phyloP scores from a whole-genome alignment of 2,329 filamentous ascomycete genomes.

The Hortaea werneckii region DNA sequence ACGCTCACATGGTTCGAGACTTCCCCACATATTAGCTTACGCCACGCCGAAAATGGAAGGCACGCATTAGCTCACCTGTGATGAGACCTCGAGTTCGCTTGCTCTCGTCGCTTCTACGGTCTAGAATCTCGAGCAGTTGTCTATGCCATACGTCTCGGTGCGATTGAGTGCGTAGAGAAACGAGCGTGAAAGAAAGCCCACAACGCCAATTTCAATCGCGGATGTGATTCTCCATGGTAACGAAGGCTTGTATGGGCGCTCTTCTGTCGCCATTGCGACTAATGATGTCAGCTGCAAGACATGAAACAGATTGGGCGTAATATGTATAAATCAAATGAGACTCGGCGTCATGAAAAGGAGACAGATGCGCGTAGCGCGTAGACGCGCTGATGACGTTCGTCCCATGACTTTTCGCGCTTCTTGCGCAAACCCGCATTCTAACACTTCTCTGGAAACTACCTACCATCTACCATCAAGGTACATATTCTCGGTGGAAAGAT shows the following conservation, averaged over 20 bases:
- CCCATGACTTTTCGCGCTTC: not conserved
- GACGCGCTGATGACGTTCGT: not conserved
- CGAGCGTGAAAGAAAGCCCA: constrained; percentile 57
- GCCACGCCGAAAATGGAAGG: not conserved
- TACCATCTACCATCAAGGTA: too few relatives aligned
- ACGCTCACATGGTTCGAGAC: constrained; percentile 84
- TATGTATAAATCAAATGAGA: too few relatives aligned
- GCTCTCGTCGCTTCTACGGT: constrained; percentile 57
- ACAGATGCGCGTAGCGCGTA: not conserved
- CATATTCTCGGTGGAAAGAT: constrained; percentile 1
- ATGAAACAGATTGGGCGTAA: not conserved
- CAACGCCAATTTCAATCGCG: constrained; percentile 62
- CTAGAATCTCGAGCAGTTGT: constrained; percentile 62
- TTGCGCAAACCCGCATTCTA: too few relatives aligned
- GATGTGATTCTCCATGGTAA: constrained; percentile 64
- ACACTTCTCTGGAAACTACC: too few relatives aligned
- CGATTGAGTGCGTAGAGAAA: constrained; percentile 69
- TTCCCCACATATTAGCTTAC: constrained; percentile 25
- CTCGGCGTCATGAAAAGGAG: too few relatives aligned
- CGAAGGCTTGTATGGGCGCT: constrained; percentile 44
- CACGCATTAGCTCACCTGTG: constrained; percentile 51
- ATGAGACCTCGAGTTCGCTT: constrained; percentile 66
- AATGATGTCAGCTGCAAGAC: constrained; percentile 1
- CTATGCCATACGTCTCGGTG: constrained; percentile 66
- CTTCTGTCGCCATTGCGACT: constrained; percentile 30